Evolutionary conservation across 208 protist genomes (phyloP), one percentile per base, ranked within the genome.

Genomic region (Acanthamoeba triangularis): DNA sequence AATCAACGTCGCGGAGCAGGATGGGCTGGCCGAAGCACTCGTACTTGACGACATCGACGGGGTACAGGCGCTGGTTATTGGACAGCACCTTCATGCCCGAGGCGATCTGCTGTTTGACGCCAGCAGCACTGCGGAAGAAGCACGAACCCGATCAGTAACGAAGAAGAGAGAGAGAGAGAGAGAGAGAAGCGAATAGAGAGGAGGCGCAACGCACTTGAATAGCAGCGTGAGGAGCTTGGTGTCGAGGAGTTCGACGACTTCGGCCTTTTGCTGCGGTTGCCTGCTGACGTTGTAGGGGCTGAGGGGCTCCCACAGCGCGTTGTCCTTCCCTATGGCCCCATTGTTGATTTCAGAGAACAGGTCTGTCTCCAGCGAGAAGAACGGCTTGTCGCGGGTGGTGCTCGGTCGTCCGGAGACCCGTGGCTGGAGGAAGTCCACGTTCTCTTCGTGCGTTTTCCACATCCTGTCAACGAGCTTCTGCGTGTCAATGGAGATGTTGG

Each of bases 21-120:
- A 88, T 88, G 41, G 80, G 80, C 80, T 88, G 49, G 35, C 80
- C 80, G 52, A 88, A 88, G 80, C 80, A 65, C 52, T 54, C 49
- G 14, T 65, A 63, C 25, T 54, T 65, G 52, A 88, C 80, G 30
- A 88, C 52, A 25, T 88, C 80, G 37, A 54, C 80, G 23, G 80
- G 80, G 28, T 88, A 88, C 2, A 54, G 80, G 11, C 80, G 52
- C 49, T 54, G 80, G 35, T 88, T 88, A 25, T 88, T 88, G 23
- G 30, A 33, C 69, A 54, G 6, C 52, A 25, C 18, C 80, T 63
- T 88, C 47, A 88, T 65, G 80, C 49, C 80, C 25, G 41, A n/a
- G 37, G 52, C 80, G 80, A 65, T 41, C 52, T 88, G 69, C 37
- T 78, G 69, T 30, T 78, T 78, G n/a, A 78, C n/a, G 18, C 69